Percentiles rank a stretch among this genome's conserved stretches.
Conservation (phyloP, 768 basidiomycete species). For the Phallus indusiatus region DNA sequence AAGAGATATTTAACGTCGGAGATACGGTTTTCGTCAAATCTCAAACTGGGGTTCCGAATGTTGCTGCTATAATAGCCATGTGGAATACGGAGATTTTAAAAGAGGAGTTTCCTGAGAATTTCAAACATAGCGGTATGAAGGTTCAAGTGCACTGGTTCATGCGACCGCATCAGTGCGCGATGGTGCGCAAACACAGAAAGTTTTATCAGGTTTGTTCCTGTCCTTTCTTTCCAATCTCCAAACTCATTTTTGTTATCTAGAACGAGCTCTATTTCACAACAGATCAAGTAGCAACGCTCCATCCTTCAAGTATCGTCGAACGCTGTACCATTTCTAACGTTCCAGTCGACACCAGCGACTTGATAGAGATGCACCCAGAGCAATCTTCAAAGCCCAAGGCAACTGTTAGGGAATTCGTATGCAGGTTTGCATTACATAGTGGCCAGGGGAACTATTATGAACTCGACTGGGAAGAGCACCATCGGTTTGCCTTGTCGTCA, state of each 20-base stretch:
- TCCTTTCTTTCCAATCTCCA: not conserved
- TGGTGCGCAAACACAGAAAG: constrained; percentile 48
- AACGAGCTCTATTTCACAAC: constrained; percentile 71
- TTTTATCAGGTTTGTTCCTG: constrained; percentile 42
- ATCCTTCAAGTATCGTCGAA: constrained; percentile 41
- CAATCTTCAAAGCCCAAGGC: constrained; percentile 8
- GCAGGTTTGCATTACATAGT: constrained; percentile 48
- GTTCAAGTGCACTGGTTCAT: constrained; percentile 72
- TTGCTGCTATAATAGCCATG: constrained; percentile 63
- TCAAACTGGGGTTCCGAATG: constrained; percentile 37
- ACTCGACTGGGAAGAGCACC: constrained; percentile 49
- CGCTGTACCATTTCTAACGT: constrained; percentile 39
- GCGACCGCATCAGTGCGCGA: constrained; percentile 52
- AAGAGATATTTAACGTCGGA: constrained; percentile 41
- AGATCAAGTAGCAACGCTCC: constrained; percentile 35
- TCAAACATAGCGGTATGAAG: constrained; percentile 35
- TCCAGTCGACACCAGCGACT: not conserved
- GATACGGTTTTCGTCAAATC: constrained; percentile 58
- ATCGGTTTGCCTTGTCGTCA: constrained; percentile 26
- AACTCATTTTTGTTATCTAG: constrained; percentile 25
- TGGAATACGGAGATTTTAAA: constrained; percentile 40
- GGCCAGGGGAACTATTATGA: constrained; percentile 53
- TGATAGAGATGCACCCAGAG: constrained; percentile 12
- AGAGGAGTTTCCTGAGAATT: constrained; percentile 21
- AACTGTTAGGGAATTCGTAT: constrained; percentile 34